Evolutionary conservation across 257 asterid genomes (phyloP).

Genomic region (Solanum neorickii): DNA sequence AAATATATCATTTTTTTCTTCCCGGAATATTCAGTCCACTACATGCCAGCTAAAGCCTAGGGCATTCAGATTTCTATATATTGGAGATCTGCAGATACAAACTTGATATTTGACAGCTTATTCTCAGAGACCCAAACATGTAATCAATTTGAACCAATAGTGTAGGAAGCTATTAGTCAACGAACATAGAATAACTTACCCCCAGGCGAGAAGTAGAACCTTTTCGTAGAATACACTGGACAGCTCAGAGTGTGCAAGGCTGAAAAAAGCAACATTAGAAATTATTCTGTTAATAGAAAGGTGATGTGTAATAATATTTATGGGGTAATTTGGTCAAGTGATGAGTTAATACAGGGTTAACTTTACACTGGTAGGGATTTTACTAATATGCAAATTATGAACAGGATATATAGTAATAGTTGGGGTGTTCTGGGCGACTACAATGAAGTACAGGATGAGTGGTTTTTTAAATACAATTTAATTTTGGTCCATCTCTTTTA

Average conservation of each 20-base stretch:
- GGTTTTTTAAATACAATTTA: background rate
- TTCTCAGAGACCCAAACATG: background rate
- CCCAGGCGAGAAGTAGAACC: constrained; percentile 94
- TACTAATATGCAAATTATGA: background rate
- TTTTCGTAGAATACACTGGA: constrained; percentile 88
- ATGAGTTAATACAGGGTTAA: background rate
- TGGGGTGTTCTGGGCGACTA: background rate
- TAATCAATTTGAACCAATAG: background rate
- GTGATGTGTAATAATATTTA: background rate
- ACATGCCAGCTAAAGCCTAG: background rate
- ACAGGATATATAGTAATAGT: background rate
- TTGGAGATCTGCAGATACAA: background rate
- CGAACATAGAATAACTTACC: constrained; percentile 38
- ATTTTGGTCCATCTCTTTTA: background rate
- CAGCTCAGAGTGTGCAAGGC: constrained; percentile 93
- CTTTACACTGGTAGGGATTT: background rate
- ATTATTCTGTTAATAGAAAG: background rate
- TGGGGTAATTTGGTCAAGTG: background rate
- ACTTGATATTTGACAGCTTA: background rate
- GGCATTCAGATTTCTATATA: background rate
- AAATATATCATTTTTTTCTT: background rate
- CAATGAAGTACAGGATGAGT: background rate
- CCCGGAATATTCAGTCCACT: background rate
- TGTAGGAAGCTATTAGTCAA: background rate
- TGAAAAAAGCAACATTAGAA: constrained; percentile 21